Base-by-base conservation (phyloP, 176 grass and related monocot species). In the Zizania latifolia region DNA sequence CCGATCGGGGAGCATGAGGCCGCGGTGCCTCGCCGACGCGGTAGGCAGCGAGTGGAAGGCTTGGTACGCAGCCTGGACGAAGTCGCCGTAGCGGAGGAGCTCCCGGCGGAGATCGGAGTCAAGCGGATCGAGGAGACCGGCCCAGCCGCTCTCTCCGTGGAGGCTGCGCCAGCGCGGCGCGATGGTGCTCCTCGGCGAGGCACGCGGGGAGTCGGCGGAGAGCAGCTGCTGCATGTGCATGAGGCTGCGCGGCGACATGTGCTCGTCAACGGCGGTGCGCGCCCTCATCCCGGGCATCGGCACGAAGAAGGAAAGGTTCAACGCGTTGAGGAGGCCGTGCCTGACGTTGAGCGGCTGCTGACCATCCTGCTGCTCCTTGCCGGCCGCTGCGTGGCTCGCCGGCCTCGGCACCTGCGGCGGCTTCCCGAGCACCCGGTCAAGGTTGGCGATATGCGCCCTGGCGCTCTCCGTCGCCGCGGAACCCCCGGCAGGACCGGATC, bases 41-140 rank as follows among this genome's bases (percentile, higher is more conserved):
- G 78, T 72, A 35, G 90, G 88, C 77, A 88, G 77, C 43, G 94
- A 97, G 78, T 97, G 90, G 81, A 97, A 97, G 1, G 90, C 90
- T 74, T 97, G 85, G 83, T 97, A 97, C 3, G 90, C 90, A 0
- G 80, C 78, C 77, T 87, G 83, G 44, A 91, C 86, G 58, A 97
- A 83, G 74, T 97, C 94, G 6, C 94, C 94, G 48, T 91, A 93
- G 8, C 94, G 88, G 58, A 97, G 80, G 9, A 97, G 85, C 84
- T 97, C 94, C 9, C 90, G 88, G 10, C 94, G 94, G 62, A 97
- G 86, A 75, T 97, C 85, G 60, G 92, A 92, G 37, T 97, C 88
- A 30, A 97, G 82, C 29, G 94, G 94, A 31, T 97, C 86, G 26
- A 97, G 94, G 22, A 97, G 81, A 0, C 94, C 94, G 15, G 31